phyloP scores from a whole-genome alignment of 75 land plant genomes.

The Cupressus sempervirens region DNA sequence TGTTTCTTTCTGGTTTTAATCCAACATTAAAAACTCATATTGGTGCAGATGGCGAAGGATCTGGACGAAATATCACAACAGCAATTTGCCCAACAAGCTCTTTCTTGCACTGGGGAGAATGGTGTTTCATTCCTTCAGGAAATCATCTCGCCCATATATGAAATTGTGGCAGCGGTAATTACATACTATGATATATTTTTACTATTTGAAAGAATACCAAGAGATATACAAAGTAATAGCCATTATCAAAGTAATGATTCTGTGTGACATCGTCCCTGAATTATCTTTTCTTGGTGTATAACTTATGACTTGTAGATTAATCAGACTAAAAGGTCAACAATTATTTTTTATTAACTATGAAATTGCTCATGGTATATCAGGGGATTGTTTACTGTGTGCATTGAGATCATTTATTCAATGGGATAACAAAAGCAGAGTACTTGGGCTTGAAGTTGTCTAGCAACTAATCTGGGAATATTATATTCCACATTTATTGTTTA shows the following conservation, averaged over 20 bases:
- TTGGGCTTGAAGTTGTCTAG: not conserved
- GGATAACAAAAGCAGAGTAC: not conserved
- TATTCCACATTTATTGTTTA: not conserved
- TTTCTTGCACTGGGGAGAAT: conserved; percentile 29
- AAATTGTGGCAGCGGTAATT: conserved; percentile 56
- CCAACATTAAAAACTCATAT: not conserved
- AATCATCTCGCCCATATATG: conserved; percentile 74
- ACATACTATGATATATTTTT: not conserved
- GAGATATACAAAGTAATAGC: not conserved
- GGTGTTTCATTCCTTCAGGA: conserved; percentile 63
- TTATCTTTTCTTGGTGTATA: not conserved
- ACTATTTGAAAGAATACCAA: not conserved
- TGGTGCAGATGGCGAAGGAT: conserved; percentile 1
- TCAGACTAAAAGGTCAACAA: not conserved
- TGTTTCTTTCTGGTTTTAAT: not conserved
- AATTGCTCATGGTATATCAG: not conserved
- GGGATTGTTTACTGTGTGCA: not conserved
- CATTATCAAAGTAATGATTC: no score
- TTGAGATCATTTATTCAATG: not conserved
- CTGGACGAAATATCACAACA: conserved; percentile 46
- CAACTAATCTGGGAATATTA: not conserved
- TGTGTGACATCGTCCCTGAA: not conserved
- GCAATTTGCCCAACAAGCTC: conserved; percentile 38
- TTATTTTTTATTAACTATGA: not conserved
- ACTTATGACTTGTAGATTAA: not conserved